Conservation (phyloP, 352 stramenopile genomes). For the Pythium pyrilobum region DNA sequence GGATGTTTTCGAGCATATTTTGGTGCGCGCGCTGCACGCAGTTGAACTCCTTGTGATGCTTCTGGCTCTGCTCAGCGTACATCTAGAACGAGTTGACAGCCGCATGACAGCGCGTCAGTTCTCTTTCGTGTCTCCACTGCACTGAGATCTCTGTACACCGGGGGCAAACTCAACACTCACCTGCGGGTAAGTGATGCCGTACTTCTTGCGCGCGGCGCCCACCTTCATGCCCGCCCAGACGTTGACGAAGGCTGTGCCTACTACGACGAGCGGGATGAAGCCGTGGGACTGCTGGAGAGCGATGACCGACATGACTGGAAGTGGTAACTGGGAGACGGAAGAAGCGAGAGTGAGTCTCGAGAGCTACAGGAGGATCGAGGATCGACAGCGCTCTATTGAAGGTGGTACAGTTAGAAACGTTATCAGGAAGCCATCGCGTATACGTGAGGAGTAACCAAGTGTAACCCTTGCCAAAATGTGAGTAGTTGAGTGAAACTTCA, state of each 20-base stretch:
- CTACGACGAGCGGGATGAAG: conserved; percentile 56
- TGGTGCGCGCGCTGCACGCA: conserved; percentile 91
- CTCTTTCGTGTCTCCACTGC: not conserved
- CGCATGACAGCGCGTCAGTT: no score
- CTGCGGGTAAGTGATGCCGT: conserved; percentile 46
- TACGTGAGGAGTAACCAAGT: no score
- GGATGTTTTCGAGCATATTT: conserved; percentile 87
- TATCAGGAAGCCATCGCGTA: no score
- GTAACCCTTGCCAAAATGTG: no score
- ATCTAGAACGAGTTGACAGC: conserved; percentile 48
- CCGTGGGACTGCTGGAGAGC: conserved; percentile 54
- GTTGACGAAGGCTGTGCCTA: conserved; percentile 48
- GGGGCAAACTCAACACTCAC: not conserved
- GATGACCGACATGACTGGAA: conserved; percentile 32
- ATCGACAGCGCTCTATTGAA: no score
- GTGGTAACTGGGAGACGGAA: no score
- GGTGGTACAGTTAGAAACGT: no score
- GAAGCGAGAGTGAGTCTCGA: no score
- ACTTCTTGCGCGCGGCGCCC: conserved; percentile 55
- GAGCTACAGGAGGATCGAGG: no score
- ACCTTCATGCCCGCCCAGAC: conserved; percentile 57
- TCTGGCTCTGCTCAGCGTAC: conserved; percentile 84
- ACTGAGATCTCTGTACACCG: not conserved
- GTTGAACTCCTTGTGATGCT: conserved; percentile 88
- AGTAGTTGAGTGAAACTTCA: no score